Evolutionary conservation across 1,284 basidiomycete genomes (phyloP).

Genomic region (Sporisorium scitamineum): DNA sequence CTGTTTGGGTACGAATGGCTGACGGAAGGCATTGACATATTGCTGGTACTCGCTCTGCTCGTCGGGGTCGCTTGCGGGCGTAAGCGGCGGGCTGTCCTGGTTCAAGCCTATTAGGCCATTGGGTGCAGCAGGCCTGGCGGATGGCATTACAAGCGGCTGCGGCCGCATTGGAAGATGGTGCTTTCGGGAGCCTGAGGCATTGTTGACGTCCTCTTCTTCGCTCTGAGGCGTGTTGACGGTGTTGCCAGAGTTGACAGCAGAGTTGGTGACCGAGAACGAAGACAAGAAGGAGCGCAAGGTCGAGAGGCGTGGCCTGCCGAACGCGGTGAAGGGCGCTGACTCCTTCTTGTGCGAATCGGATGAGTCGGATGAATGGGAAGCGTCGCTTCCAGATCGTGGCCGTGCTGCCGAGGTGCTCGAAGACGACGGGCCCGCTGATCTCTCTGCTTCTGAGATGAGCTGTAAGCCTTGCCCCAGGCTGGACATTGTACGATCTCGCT

Average conservation of each 20-base stretch:
- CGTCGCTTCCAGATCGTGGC: slow-evolving; percentile 33
- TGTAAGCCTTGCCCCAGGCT: slow-evolving; percentile 49
- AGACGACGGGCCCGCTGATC: slow-evolving; percentile 16
- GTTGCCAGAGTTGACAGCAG: slow-evolving; percentile 22
- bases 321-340: slow-evolving; percentile 1
- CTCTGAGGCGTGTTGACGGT: slow-evolving; percentile 24
- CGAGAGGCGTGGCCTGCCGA: slow-evolving; percentile 25
- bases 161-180: slow-evolving; percentile 11
- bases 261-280: slow-evolving; percentile 38
- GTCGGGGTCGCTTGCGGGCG: slow-evolving; percentile 53
- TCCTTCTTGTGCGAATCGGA: slow-evolving; percentile 45
- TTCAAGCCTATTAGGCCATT: slow-evolving; percentile 53
- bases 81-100: slow-evolving; percentile 61
- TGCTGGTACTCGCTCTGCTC: slow-evolving; percentile 43
- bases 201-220: slow-evolving; percentile 1
- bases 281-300: slow-evolving; percentile 54
- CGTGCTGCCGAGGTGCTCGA: slow-evolving; percentile 13
- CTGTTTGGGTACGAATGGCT: slow-evolving; percentile 21
- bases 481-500: slow-evolving; percentile 38
- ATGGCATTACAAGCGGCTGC: slow-evolving; percentile 58
- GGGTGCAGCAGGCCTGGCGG: slow-evolving; percentile 55
- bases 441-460: slow-evolving; percentile 39
- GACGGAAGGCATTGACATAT: slow-evolving; percentile 38
- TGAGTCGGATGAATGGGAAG: slow-evolving; percentile 19
- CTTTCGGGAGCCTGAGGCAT: neutral